Evolutionary conservation across 2,329 filamentous ascomycete genomes (phyloP), one percentile per base, ranked within the genome.

Genomic region (Talaromyces sp.): DNA sequence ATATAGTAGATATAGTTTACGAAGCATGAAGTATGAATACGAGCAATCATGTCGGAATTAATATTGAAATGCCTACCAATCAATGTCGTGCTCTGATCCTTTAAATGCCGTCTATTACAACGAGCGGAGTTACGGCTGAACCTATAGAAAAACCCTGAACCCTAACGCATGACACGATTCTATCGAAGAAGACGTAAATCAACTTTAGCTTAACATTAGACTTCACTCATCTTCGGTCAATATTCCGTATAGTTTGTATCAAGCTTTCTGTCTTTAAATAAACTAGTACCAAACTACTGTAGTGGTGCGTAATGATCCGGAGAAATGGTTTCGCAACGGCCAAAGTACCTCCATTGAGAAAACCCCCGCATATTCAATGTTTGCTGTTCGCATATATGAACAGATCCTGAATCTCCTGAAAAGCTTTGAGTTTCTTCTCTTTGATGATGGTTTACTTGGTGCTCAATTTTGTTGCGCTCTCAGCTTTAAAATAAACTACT

Each of bases 311-410:
- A 11, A 39, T 35, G 50, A 31, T 41, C 35, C 61, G 64, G 64
- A 60, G 61, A 63, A 66, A 66, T 52, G 33, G 56, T 63, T 66
- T 66, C 61, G 61, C 31, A 64, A 35, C 52, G 61, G 64, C 31
- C 22, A 63, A 63, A 63, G 37, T 45, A 49, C 45, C 50, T 37
- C 19, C 10, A 35, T 22, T 54, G 27, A n/a, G n/a, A 2, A 37
- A 22, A 22, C 50, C 50, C 50, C 50, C 31, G n/a, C 39, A 64
- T 60, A 43, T 59, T 31, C 2, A 49, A 64, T 13, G 5, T 45
- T 33, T 22, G 10, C 31, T 19, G 10, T 2, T 35, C n/a, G 16
- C 31, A 4, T 37, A 56, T 56, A 56, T 35, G 35, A 35, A 56
- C 24, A 33, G 27, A 54, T 24, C 4, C 3, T 16, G 11, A 54